phyloP scores from a whole-genome alignment of 1,139 yeast species.

The Suhomyces panamericanus region DNA sequence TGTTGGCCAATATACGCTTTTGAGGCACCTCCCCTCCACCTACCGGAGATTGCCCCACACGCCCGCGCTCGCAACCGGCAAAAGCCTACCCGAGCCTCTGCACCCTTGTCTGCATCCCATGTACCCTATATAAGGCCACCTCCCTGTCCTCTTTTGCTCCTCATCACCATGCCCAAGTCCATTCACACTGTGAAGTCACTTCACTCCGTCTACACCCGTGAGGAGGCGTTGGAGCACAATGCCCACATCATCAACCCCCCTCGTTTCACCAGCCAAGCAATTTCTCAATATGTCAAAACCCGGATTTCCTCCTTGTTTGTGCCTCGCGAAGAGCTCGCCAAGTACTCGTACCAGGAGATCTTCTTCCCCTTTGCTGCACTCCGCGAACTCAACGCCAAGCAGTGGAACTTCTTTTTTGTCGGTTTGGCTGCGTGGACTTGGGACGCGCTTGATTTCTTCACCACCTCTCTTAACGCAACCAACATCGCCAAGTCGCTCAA shows the following conservation, averaged over 20 bases:
- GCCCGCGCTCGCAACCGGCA: no score
- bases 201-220: conserved; percentile 12
- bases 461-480: conserved; percentile 36
- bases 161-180: conserved; percentile 3
- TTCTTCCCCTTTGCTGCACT: conserved; percentile 39
- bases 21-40: no score
- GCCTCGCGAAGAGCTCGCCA: conserved; percentile 29
- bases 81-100: no score
- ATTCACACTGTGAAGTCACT: conserved; percentile 7
- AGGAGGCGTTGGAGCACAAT: conserved; percentile 27
- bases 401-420: conserved; percentile 37
- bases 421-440: conserved; percentile 41
- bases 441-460: conserved; percentile 46
- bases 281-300: conserved; percentile 28
- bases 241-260: conserved; percentile 29
- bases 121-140: no score
- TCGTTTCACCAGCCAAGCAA: conserved; percentile 20
- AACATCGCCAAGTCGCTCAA: conserved; percentile 32
- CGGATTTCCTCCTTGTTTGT: conserved; percentile 36
- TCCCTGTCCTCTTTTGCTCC: neutral
- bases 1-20: no score
- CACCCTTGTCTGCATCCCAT: no score
- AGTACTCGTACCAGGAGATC: conserved; percentile 30
- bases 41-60: no score
- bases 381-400: conserved; percentile 27